Base-by-base conservation (phyloP, 2,329 filamentous ascomycete genomes). In the Xylaria sp. region DNA sequence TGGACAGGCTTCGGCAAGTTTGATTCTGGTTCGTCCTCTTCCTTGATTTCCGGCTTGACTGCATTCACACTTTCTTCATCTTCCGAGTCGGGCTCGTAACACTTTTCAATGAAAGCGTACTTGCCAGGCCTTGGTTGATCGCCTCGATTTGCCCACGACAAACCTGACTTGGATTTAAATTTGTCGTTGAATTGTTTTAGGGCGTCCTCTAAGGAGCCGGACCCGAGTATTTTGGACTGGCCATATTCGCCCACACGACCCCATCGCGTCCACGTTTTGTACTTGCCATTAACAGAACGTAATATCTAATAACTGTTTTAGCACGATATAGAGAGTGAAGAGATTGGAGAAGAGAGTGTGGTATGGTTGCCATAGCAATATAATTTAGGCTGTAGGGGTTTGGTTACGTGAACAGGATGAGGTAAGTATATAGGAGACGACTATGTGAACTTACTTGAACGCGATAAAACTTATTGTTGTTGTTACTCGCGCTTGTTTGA, bases 381-480 rank as follows among this genome's bases (percentile, higher is more conserved):
- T 5, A 36, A 27, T 33, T 31, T 45, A 29, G 2, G 29, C 13
- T 20, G 13, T 11, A 22, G 13, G 51, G 3, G 11, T 17, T 9
- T 54, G 33, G 11, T 36, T 53, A 25, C 33, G 15, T n/a, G 33
- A 20, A 15, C 7, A 7, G 50, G 10, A 20, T 39, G 25, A 51
- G 22, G 13, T 17, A 33, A 36, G 50, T 22, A 44, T 54, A 50
- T 5, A 27, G 33, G 53, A 31, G 17, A 20, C 31, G 47, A 13
- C 13, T 29, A 50, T 27, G 5, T 71, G 77, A 74, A 60, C 69
- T 47, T 68, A 92, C 82, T 81, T 95, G 92, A 31, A 94, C 77
- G 31, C 88, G 87, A 74, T 94, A 95, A 77, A 94, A 95, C 72
- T 96, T 96, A 78, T 96, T 95, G 78, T 92, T 91, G 75, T 95